Evolutionary conservation across 371 early-diverging fungal species (phyloP).

Genomic region (Haplosporangium sp.): DNA sequence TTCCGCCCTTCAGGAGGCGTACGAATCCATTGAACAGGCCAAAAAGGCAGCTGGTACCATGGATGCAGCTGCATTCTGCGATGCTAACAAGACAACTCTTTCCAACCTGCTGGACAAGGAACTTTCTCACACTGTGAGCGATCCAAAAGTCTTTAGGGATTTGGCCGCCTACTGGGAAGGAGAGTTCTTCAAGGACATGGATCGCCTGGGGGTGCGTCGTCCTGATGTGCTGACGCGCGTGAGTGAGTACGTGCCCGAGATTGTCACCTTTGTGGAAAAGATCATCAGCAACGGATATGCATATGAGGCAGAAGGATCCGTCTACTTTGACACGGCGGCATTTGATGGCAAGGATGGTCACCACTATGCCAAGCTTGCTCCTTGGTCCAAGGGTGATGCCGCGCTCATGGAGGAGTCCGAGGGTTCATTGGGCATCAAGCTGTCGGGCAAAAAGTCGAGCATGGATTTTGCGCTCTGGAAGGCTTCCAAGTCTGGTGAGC

Average conservation of each 20-base stretch:
- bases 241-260: conserved; percentile 98
- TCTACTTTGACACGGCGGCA: conserved; percentile 97
- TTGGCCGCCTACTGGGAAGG: conserved; percentile 96
- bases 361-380: conserved; percentile 95
- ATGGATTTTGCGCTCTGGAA: conserved; percentile 99
- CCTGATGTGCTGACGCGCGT: conserved; percentile 98
- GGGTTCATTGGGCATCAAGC: conserved; percentile 82
- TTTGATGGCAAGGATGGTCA: conserved; percentile 86
- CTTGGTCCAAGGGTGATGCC: conserved; percentile 86
- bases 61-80: conserved; percentile 55
- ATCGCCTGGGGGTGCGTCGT: conserved; percentile 87
- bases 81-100: conserved; percentile 56
- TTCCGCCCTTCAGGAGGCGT: conserved; percentile 63
- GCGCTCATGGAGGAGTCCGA: conserved; percentile 92
- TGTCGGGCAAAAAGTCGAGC: conserved; percentile 78
- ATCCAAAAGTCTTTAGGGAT: conserved; percentile 90
- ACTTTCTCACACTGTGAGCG: conserved; percentile 73
- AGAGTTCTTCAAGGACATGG: conserved; percentile 98
- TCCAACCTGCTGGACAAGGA: conserved; percentile 50
- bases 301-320: conserved; percentile 95
- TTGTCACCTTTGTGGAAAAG: conserved; percentile 89
- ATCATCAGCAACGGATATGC: conserved; percentile 97
- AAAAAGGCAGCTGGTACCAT: conserved; percentile 50
- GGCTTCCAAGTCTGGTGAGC: conserved; percentile 95
- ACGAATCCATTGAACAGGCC: conserved; percentile 63